Evolutionary conservation across 345 rosid species (phyloP), one percentile per base, ranked within the genome.

Genomic region (Lagerstroemia speciosa): DNA sequence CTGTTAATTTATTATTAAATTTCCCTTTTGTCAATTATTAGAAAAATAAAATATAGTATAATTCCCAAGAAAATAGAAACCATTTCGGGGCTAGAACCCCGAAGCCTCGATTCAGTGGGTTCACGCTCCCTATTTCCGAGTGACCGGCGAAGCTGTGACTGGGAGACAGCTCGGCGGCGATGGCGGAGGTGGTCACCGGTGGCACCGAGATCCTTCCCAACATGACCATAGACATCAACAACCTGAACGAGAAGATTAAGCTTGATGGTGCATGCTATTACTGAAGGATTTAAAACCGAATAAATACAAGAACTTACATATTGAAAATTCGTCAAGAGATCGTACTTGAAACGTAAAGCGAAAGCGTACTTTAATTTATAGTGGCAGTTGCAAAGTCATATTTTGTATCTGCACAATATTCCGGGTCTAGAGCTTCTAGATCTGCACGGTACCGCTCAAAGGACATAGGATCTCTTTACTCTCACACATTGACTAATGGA

Each of bases 191-290:
- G 62, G 62, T 68, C 58, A 80, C 66, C 43, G 70, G 69, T 71
- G 89, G 84, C 68, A 71, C 81, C 26, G 98, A 95, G 74, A 36
- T 71, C 57, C 17, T 90, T 55, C 76, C 81, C 0, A 92, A 95
- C 82, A 80, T 80, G 83, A 92, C 99, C 30, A 85, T 95, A 40
- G 90, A 90, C 86, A 89, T 92, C 83, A 95, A 95, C 82, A 95
- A 90, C 66, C 97, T 92, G 81, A 95, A 95, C 82, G 97, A 95
- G 80, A 95, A 95, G 79, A 85, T 88, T 76, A 95, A 92, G 81
- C 79, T 89, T 65, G 98, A 95, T 64, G 87, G 99, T 95, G 67
- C 43, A 45, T 24, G 26, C 64, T 2, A 1, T 14, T n/a, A n/a
- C n/a, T n/a, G n/a, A n/a, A n/a, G n/a, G n/a, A n/a, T n/a, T n/a